phyloP scores from a whole-genome alignment of 2,329 filamentous ascomycete species.

The Diplodia scrobiculata region DNA sequence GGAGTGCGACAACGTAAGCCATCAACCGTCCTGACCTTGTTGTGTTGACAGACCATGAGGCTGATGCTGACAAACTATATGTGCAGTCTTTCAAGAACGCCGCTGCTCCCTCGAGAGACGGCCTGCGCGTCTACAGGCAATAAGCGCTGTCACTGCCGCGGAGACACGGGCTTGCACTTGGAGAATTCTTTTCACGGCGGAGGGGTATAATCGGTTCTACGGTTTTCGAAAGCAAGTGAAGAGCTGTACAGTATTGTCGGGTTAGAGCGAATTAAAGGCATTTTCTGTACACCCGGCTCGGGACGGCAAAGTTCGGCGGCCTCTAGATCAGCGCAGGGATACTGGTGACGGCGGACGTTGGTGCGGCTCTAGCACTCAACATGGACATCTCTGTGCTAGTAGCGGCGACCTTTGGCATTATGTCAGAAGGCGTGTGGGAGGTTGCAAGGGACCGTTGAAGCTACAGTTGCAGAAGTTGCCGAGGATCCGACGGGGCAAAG shows the following conservation, averaged over 20 bases:
- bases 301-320: slow-evolving; percentile 9
- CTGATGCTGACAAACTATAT: slow-evolving; percentile 9
- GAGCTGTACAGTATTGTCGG: slow-evolving; percentile 27
- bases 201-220: slow-evolving; percentile 6
- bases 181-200: background rate
- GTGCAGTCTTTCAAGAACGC: slow-evolving; percentile 57
- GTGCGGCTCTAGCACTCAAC: background rate
- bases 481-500: background rate
- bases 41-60: background rate
- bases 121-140: slow-evolving; percentile 53
- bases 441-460: background rate
- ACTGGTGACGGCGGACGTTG: slow-evolving; percentile 1
- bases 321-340: slow-evolving; percentile 25
- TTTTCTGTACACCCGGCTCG: slow-evolving; percentile 22
- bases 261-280: slow-evolving; percentile 27
- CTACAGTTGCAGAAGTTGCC: background rate
- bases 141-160: slow-evolving; percentile 32
- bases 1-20: slow-evolving; percentile 80
- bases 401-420: background rate
- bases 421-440: background rate
- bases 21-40: background rate
- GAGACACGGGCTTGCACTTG: background rate
- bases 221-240: background rate
- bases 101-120: slow-evolving; percentile 52
- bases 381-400: background rate